phyloP scores from a whole-genome alignment of 805 yeast species.

The Candida boidinii region DNA sequence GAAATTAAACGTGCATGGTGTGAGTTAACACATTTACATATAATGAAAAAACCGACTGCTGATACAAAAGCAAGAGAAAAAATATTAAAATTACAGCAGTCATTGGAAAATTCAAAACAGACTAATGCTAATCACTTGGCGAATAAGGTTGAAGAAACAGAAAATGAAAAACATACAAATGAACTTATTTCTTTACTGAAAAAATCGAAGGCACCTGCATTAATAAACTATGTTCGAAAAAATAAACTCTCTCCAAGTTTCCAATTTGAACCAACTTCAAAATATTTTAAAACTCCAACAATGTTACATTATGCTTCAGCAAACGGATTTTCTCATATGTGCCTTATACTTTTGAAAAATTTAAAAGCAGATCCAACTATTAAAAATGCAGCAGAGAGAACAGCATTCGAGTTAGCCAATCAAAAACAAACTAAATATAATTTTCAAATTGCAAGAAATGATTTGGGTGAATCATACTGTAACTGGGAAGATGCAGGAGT shows the following conservation, averaged over 20 bases:
- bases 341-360: constrained; percentile 49
- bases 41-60: constrained; percentile 47
- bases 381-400: constrained; percentile 42
- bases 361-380: constrained; percentile 66
- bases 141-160: constrained; percentile 8
- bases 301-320: constrained; percentile 71
- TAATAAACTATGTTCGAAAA: constrained; percentile 53
- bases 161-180: constrained; percentile 41
- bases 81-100: constrained; percentile 22
- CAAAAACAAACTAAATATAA: constrained; percentile 37
- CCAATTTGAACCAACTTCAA: constrained; percentile 43
- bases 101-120: constrained; percentile 17
- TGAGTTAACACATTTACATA: constrained; percentile 52
- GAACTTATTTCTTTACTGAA: constrained; percentile 56
- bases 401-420: constrained; percentile 61
- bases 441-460: constrained; percentile 61
- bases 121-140: no score
- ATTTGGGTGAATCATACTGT: constrained; percentile 55
- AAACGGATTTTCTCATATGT: constrained; percentile 58
- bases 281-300: constrained; percentile 56
- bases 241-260: constrained; percentile 48
- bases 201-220: constrained; percentile 69
- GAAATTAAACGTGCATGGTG: constrained; percentile 85
- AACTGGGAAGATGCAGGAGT: constrained; percentile 67
- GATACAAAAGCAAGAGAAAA: constrained; percentile 21